Percentiles rank a stretch among this genome's conserved stretches.
These are phyloP conservation scores for Aspergillus biplanus DNA, from an alignment of 495 filamentous ascomycete genomes.

Conservation along the genomic window DNA sequence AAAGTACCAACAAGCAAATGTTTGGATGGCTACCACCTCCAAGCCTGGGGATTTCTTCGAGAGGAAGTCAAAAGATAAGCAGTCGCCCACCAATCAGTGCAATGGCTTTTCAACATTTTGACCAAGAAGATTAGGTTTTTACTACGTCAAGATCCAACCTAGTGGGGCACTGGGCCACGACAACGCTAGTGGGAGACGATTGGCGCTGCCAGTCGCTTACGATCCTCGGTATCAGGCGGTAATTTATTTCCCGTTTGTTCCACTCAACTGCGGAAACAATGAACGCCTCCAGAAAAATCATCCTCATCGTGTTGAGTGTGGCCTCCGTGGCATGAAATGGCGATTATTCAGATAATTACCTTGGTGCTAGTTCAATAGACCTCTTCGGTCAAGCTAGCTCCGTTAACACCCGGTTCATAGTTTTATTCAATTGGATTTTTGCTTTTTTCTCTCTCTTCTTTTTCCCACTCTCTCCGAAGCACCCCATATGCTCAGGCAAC, in stretches of 20 bases:
- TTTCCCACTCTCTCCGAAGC: neutral
- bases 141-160: conserved; percentile 47
- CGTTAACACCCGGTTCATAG: conserved; percentile 17
- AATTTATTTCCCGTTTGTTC: conserved; percentile 16
- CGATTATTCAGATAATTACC: neutral
- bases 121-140: conserved; percentile 44
- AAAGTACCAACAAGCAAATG: neutral
- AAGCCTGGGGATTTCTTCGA: conserved; percentile 20
- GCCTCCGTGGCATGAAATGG: conserved; percentile 3
- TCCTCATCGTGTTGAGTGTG: neutral
- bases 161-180: conserved; percentile 26
- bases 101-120: conserved; percentile 36
- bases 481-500: conserved; percentile 14
- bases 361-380: neutral
- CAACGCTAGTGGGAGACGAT: conserved; percentile 25
- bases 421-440: neutral
- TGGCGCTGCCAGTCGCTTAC: conserved; percentile 3
- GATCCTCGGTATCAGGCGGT: conserved; percentile 15
- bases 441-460: neutral
- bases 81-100: conserved; percentile 35
- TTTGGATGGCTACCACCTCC: conserved; percentile 9
- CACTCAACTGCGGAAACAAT: neutral
- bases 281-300: neutral
- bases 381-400: conserved; percentile 7
- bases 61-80: conserved; percentile 40